Conservation (phyloP, 2,329 filamentous ascomycete genomes). For the Fusarium albosuccineum region DNA sequence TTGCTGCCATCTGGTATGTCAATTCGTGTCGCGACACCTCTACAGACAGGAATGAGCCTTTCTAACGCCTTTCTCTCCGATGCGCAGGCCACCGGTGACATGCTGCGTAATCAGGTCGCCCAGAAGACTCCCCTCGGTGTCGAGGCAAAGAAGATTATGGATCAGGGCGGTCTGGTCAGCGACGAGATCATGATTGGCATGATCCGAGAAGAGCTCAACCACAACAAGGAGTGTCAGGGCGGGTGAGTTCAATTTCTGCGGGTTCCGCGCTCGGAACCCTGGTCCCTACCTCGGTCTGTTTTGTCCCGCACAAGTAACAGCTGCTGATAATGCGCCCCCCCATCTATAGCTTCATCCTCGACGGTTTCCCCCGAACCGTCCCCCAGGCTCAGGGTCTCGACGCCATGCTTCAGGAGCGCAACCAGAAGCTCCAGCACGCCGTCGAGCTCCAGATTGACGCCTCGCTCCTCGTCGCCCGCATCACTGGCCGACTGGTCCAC, state of each 20-base stretch:
- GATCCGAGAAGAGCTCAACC: conserved; percentile 97
- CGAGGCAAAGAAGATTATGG: conserved; percentile 99
- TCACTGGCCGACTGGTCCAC: conserved; percentile 96
- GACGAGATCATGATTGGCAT: conserved; percentile 99
- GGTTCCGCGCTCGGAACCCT: conserved; percentile 18
- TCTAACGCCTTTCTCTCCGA: conserved; percentile 35
- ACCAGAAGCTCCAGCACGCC: conserved; percentile 92
- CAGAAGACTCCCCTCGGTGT: conserved; percentile 95
- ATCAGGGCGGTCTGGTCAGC: conserved; percentile 95
- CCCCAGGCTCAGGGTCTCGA: conserved; percentile 95
- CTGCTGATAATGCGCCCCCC: conserved; percentile 36
- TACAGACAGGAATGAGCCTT: neutral
- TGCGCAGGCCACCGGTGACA: conserved; percentile 92
- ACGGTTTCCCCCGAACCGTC: conserved; percentile 97
- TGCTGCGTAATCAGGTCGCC: conserved; percentile 97
- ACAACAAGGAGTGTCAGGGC: conserved; percentile 95
- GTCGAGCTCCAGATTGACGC: conserved; percentile 98
- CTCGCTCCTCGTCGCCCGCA: conserved; percentile 90
- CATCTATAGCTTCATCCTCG: conserved; percentile 87
- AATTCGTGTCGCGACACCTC: conserved; percentile 31
- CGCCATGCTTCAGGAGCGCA: conserved; percentile 83
- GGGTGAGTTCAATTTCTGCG: conserved; percentile 70
- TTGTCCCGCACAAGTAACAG: conserved; percentile 18
- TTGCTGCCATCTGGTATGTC: conserved; percentile 92
- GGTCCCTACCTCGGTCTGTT: conserved; percentile 10